A percentile compares a stretch with the other conserved stretches of the same genome.
phyloP scores from a whole-genome alignment of 2,329 filamentous ascomycete species.

The Colletotrichum godetiae region DNA sequence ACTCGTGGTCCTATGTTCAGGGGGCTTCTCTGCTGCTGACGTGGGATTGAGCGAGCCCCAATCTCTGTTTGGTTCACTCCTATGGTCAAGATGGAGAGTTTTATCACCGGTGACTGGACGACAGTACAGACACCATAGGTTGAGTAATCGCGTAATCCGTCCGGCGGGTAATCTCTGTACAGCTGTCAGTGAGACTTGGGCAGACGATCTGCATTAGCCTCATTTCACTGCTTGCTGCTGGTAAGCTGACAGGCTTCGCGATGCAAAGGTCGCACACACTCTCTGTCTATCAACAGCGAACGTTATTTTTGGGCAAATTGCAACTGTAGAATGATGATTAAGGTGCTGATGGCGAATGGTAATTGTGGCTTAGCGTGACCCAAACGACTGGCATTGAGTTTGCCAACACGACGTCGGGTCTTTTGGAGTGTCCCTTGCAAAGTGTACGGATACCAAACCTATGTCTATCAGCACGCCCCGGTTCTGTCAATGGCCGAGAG shows the following conservation, averaged over 20 bases:
- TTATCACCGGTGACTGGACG: not conserved
- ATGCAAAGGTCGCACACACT: not conserved
- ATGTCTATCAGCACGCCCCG: not conserved
- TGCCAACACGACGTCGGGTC: conserved; percentile 14
- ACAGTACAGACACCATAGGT: not conserved
- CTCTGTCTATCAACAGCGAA: not conserved
- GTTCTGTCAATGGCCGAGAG: not conserved
- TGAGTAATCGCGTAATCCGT: not conserved
- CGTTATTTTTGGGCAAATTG: not conserved
- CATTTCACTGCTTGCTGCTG: not conserved
- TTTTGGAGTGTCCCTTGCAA: not conserved
- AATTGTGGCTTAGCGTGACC: conserved; percentile 8
- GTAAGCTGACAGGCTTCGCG: conserved; percentile 24
- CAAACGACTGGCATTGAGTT: conserved; percentile 24
- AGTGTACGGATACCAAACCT: not conserved
- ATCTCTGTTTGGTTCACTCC: not conserved
- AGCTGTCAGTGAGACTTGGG: not conserved
- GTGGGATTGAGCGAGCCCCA: not conserved
- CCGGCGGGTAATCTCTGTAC: not conserved
- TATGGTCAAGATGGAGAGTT: not conserved
- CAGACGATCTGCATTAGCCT: conserved; percentile 8
- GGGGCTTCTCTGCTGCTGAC: conserved; percentile 9
- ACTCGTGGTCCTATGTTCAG: not conserved
- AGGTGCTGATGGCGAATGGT: not conserved
- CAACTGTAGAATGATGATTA: not conserved